Conservation (phyloP, 495 filamentous ascomycete genomes). For the Penicillium salamii region DNA sequence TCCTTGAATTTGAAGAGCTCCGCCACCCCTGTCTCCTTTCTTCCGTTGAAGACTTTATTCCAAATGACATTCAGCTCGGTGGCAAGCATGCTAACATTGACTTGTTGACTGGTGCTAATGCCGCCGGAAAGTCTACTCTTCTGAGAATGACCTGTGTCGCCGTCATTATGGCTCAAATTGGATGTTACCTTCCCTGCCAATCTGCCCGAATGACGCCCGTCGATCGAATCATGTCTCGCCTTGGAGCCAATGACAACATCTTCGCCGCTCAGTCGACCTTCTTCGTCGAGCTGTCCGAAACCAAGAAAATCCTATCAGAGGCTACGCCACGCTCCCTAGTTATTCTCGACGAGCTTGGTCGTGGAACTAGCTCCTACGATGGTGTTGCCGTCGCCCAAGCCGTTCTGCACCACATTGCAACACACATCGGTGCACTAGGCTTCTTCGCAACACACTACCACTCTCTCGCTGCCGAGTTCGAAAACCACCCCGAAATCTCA, state of each 20-base stretch:
- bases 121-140: slow-evolving; percentile 97
- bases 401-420: slow-evolving; percentile 91
- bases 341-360: slow-evolving; percentile 95
- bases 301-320: slow-evolving; percentile 96
- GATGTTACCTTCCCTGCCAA: slow-evolving; percentile 83
- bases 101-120: slow-evolving; percentile 93
- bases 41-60: slow-evolving; percentile 91
- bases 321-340: slow-evolving; percentile 93
- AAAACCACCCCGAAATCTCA: slow-evolving; percentile 78
- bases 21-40: slow-evolving; percentile 92
- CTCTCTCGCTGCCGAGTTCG: slow-evolving; percentile 86
- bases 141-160: slow-evolving; percentile 96
- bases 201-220: slow-evolving; percentile 86
- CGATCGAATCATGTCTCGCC: slow-evolving; percentile 98
- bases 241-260: slow-evolving; percentile 98
- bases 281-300: slow-evolving; percentile 97
- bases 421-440: slow-evolving; percentile 87
- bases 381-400: slow-evolving; percentile 96
- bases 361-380: slow-evolving; percentile 91
- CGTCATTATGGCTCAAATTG: slow-evolving; percentile 98
- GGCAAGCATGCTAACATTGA: slow-evolving; percentile 79
- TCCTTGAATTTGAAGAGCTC: slow-evolving; percentile 87
- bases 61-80: slow-evolving; percentile 88
- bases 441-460: slow-evolving; percentile 99
- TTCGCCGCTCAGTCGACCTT: slow-evolving; percentile 98